Base-by-base conservation (phyloP, 108 stramenopile species). In the Cyclotella distinguenda region DNA sequence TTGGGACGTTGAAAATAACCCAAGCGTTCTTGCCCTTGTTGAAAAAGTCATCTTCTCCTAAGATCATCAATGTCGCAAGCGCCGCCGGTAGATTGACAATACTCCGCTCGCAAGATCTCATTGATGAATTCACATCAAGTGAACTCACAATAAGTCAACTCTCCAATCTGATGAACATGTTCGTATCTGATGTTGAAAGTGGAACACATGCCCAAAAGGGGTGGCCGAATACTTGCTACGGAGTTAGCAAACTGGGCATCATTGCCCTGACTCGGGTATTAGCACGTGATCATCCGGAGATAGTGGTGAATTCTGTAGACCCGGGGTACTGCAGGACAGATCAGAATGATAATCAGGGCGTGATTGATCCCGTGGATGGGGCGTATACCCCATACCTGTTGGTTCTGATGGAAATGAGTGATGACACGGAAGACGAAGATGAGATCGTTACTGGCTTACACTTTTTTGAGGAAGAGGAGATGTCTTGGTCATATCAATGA, bases 201-300 rank as follows among this genome's bases (percentile, higher is more conserved):
- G 88, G 83, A 5, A 77, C 59, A 9, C 90, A 91, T 62, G 12
- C 31, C 0, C 30, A 52, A 26, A 60, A 77, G 27, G 90, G 90
- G 12, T 91, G 90, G 90, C 87, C 90, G 15, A 83, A 82, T 66
- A 84, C 90, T 3, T 84, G 86, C 40, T 89, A 91, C 49, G 90
- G 90, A 7, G 71, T 89, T 35, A 88, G 88, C 46, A 91, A 91
- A 60, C 47, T 89, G 22, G 87, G 84, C 0, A 67, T 91, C 47
- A 89, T 91, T 47, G 89, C 89, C 12, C 53, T 84, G 49, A 88
- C 85, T 33, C 74, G 82, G 31, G 54, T 90, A 15, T 40, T 86
- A 18, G 83, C 81, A 28, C 38, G 83, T 39, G 46, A 78, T 8
- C 18, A 78, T 58, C 63, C 57, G 6, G 66, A 70, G 3, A 78